A percentile compares a stretch with the other conserved stretches of the same genome.
phyloP scores from a whole-genome alignment of 352 stramenopile genomes.

The Peronosclerospora sorghi region DNA sequence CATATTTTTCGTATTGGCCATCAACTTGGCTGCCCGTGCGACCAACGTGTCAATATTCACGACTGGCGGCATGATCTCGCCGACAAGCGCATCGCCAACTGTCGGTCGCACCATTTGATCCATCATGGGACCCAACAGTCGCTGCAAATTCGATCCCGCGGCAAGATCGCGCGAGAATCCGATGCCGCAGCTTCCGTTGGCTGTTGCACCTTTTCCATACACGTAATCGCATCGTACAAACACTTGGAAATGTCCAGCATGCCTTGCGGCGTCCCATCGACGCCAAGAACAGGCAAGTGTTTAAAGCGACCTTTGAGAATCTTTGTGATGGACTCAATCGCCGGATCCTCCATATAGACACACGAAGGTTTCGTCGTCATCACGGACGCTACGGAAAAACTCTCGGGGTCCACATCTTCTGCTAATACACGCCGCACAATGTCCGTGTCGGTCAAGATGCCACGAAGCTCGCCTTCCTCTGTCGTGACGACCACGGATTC shows the following conservation, averaged over 20 bases:
- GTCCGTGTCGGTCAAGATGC: conserved; percentile 82
- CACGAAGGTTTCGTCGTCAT: conserved; percentile 81
- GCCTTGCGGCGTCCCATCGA: too few relatives aligned
- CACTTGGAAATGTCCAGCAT: too few relatives aligned
- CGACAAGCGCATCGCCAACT: conserved; percentile 70
- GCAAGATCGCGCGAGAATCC: conserved; percentile 75
- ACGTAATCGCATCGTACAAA: conserved; percentile 83
- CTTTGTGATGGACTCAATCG: conserved; percentile 82
- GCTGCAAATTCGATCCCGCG: conserved; percentile 53
- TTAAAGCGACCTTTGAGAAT: conserved; percentile 85
- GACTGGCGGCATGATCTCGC: conserved; percentile 67
- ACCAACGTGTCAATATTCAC: conserved; percentile 66
- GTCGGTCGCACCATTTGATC: conserved; percentile 84
- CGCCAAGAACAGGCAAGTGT: conserved; percentile 74
- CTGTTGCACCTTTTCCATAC: conserved; percentile 80
- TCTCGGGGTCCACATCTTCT: conserved; percentile 70
- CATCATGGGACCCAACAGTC: conserved; percentile 76
- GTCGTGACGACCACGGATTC: conserved; percentile 83
- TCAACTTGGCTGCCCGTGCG: conserved; percentile 67
- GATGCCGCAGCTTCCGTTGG: conserved; percentile 65
- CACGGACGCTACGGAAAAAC: conserved; percentile 62
- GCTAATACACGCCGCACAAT: conserved; percentile 77
- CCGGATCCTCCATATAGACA: conserved; percentile 57
- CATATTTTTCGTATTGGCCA: too few relatives aligned
- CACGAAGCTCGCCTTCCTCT: too few relatives aligned